Percentiles rank a stretch among this genome's conserved stretches.
Evolutionary conservation across 2,329 filamentous ascomycete species (phyloP).

Genomic region (Bipolaris sorokiniana): DNA sequence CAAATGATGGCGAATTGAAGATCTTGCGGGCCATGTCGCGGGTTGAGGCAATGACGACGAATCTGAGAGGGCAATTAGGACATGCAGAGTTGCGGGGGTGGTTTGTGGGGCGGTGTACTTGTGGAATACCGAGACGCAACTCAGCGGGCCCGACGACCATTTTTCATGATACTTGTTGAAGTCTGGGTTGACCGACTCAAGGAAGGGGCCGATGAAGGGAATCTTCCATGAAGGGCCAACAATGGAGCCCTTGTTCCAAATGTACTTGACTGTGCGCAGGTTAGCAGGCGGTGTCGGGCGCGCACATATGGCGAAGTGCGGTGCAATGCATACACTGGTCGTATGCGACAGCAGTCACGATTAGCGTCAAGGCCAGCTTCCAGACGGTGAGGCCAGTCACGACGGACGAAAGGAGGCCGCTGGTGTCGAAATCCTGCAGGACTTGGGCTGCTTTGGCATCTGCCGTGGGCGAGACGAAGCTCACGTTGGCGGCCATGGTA

Average conservation of each 20-base stretch:
- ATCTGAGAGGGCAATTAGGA: constrained; percentile 61
- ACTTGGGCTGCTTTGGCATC: constrained; percentile 46
- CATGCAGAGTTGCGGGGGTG: neutral
- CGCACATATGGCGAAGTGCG: neutral
- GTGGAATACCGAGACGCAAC: constrained; percentile 98
- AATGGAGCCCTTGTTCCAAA: constrained; percentile 55
- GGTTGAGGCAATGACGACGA: constrained; percentile 94
- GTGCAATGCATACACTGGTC: constrained; percentile 76
- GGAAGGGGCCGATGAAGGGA: constrained; percentile 81
- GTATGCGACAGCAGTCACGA: constrained; percentile 78
- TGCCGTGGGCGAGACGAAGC: constrained; percentile 49
- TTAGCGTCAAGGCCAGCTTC: constrained; percentile 61
- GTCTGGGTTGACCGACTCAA: constrained; percentile 88
- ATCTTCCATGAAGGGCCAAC: constrained; percentile 56
- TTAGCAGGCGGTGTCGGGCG: constrained; percentile 22
- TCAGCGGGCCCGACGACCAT: constrained; percentile 88
- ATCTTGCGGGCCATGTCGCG: constrained; percentile 96
- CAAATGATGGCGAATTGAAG: constrained; percentile 89
- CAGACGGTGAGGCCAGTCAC: constrained; percentile 40
- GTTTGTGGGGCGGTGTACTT: constrained; percentile 66
- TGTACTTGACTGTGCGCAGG: constrained; percentile 59
- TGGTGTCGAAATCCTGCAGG: constrained; percentile 38
- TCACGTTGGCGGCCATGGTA: constrained; percentile 47
- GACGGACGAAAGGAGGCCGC: constrained; percentile 40
- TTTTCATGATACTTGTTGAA: constrained; percentile 91